phyloP scores from a whole-genome alignment of 139 green algal species.

The Eudorina sp. region DNA sequence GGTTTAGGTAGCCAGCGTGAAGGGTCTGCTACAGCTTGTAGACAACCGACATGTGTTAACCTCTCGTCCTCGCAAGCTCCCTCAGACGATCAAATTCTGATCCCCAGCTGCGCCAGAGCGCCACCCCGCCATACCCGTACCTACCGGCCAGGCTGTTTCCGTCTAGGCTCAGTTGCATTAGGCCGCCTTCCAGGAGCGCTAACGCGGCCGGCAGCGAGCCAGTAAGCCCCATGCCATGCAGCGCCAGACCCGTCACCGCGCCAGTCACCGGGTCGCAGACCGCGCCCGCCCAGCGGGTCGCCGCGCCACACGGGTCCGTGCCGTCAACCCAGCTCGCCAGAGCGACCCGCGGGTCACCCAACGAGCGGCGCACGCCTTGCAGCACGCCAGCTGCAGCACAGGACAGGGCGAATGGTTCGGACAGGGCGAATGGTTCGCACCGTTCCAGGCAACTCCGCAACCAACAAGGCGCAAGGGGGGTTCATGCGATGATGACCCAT shows the following conservation, averaged over 20 bases:
- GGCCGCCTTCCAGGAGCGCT: not conserved
- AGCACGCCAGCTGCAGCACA: not conserved
- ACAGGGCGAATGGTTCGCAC: too few relatives aligned
- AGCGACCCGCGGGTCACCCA: not conserved
- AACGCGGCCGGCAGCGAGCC: not conserved
- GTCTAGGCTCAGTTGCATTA: not conserved
- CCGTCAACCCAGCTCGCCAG: constrained; percentile 13
- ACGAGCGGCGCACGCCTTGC: not conserved
- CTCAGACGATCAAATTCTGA: too few relatives aligned
- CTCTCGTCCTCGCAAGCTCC: too few relatives aligned
- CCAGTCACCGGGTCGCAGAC: not conserved
- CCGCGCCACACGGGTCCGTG: constrained; percentile 13
- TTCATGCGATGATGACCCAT: too few relatives aligned
- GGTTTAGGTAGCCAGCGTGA: too few relatives aligned
- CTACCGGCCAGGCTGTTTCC: constrained; percentile 17
- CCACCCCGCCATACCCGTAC: too few relatives aligned
- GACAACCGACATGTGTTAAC: too few relatives aligned
- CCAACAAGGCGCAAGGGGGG: too few relatives aligned
- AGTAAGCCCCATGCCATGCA: not conserved
- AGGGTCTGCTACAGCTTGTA: too few relatives aligned
- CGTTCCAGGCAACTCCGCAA: too few relatives aligned
- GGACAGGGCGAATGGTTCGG: too few relatives aligned
- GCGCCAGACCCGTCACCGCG: not conserved
- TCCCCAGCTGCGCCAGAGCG: too few relatives aligned
- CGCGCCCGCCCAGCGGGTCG: not conserved